A percentile compares a stretch with the other conserved stretches of the same genome.
Evolutionary conservation across 257 asterid genomes (phyloP).

Genomic region (Verbascum thapsus): DNA sequence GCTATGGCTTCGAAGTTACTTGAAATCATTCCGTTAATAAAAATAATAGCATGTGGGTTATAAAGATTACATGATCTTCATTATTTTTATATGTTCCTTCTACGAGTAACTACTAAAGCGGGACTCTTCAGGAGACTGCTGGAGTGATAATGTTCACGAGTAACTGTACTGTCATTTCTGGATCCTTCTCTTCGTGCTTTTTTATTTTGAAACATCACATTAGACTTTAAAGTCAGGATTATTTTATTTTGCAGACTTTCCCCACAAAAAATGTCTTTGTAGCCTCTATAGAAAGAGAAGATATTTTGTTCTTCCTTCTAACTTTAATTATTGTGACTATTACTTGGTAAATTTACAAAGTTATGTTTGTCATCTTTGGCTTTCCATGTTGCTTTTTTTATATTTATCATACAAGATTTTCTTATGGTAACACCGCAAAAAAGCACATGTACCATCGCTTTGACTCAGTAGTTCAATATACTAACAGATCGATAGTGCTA

Average conservation of each 20-base stretch:
- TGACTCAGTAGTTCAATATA: too few species aligned
- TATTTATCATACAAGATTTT: neutral
- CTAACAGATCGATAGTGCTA: too few species aligned
- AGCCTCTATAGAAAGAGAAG: neutral
- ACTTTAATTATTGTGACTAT: neutral
- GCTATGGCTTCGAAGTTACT: slow-evolving; percentile 8
- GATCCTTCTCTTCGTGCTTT: too few species aligned
- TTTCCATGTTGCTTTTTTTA: neutral
- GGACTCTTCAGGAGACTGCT: neutral
- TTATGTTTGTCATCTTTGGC: neutral
- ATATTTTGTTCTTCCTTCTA: neutral
- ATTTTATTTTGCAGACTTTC: too few species aligned
- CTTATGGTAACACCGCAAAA: neutral
- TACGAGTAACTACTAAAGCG: neutral
- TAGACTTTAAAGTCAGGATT: too few species aligned
- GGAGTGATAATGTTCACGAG: neutral
- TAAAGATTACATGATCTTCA: neutral
- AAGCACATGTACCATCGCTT: neutral
- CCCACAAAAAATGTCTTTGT: neutral
- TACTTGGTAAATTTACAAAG: neutral
- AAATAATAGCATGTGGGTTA: neutral
- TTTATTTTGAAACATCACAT: too few species aligned
- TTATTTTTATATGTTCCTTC: neutral
- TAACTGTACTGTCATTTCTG: too few species aligned
- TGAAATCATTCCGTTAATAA: slow-evolving; percentile 21